phyloP scores from a whole-genome alignment of 2,329 filamentous ascomycete genomes.

The Talaromyces sp. region DNA sequence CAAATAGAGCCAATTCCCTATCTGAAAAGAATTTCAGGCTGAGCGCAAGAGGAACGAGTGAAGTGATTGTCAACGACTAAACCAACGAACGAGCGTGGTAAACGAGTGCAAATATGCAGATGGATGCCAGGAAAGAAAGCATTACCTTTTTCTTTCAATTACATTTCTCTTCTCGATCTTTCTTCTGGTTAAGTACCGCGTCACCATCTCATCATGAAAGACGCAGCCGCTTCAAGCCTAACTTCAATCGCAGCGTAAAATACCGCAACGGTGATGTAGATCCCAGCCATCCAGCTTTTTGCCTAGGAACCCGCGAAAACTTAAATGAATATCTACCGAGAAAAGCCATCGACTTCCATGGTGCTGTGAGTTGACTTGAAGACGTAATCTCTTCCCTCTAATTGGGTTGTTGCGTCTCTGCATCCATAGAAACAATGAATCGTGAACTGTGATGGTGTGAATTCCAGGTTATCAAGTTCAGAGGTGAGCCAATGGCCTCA shows the following conservation, averaged over 20 bases:
- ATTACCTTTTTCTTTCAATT: not conserved
- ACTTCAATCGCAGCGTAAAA: not conserved
- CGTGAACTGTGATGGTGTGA: no score
- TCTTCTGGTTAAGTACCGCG: not conserved
- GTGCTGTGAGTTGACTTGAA: not conserved
- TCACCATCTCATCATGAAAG: constrained; percentile 9
- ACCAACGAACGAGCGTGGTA: constrained; percentile 8
- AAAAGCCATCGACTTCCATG: not conserved
- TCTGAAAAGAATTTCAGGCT: not conserved
- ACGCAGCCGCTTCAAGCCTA: not conserved
- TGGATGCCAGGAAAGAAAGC: not conserved
- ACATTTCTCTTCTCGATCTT: not conserved
- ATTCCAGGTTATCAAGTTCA: no score
- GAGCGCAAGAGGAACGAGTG: constrained; percentile 3
- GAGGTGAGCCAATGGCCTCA: no score
- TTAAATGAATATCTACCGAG: not conserved
- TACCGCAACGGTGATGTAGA: constrained; percentile 4
- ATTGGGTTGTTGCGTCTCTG: no score
- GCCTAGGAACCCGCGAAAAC: not conserved
- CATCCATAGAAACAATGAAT: no score
- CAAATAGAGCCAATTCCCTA: not conserved
- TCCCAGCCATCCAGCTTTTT: constrained; percentile 1
- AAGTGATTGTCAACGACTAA: not conserved
- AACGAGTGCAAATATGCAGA: not conserved
- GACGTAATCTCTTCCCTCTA: no score